Percentiles rank a stretch among this genome's conserved stretches.
Conservation (phyloP, 768 basidiomycete genomes). For the Lactarius quietus region DNA sequence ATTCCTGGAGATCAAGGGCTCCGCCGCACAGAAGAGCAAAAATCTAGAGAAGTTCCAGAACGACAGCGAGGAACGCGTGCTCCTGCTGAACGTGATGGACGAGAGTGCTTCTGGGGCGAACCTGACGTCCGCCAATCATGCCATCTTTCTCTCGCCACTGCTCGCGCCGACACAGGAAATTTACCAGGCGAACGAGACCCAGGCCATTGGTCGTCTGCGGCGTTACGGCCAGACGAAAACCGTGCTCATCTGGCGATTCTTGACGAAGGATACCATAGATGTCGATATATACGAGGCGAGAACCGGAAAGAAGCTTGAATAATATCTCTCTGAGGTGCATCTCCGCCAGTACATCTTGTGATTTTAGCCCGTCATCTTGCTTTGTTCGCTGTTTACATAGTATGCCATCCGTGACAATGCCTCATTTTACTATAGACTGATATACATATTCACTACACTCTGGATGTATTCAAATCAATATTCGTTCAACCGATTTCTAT, state of each 20-base stretch:
- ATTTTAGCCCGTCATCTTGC: constrained; percentile 3
- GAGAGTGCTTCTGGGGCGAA: constrained; percentile 95
- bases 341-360: not conserved
- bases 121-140: constrained; percentile 89
- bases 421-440: not conserved
- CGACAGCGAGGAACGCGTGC: constrained; percentile 67
- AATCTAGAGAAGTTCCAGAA: constrained; percentile 86
- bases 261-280: constrained; percentile 87
- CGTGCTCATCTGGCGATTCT: constrained; percentile 79
- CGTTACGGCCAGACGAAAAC: constrained; percentile 80
- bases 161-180: constrained; percentile 78
- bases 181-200: constrained; percentile 79
- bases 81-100: constrained; percentile 90
- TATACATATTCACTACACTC: not conserved
- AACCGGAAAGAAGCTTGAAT: constrained; percentile 29
- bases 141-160: constrained; percentile 90
- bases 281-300: constrained; percentile 71
- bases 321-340: not conserved
- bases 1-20: constrained; percentile 79
- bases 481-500: not conserved
- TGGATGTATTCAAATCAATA: not conserved
- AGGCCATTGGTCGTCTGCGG: constrained; percentile 79
- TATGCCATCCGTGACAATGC: not conserved
- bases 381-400: not conserved
- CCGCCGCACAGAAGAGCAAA: constrained; percentile 72